Evolutionary conservation across 805 yeast genomes (phyloP), one percentile per base, ranked within the genome.

Genomic region (Spathaspora girioi): DNA sequence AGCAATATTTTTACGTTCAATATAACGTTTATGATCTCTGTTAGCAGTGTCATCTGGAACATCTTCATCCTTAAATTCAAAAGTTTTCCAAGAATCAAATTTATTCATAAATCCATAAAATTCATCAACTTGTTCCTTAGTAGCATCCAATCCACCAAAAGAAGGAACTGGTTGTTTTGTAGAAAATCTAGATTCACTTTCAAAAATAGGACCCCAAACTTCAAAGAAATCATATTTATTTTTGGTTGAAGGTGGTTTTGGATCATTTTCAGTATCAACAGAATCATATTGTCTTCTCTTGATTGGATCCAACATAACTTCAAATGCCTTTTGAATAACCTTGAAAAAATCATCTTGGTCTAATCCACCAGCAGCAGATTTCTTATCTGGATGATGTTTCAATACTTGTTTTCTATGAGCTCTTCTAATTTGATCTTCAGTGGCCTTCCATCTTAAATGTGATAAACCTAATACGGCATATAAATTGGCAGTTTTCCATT

Each of bases 31-130:
- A 83, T 94, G 96, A 72, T 94, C 99, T 82, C 99, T 91, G 85
- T 94, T 94, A 55, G 97, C 88, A 52, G 97, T 89, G 75, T 94
- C 99, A 78, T 94, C 99, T 61, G 99, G 99, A 65, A 92, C 97
- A 68, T 94, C 99, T 79, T 94, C 99, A 69, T 94, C 99, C 71
- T 91, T 82, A 78, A 92, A 94, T 77, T 94, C 99, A 68, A 94
- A 94, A 46, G 96, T 80, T 80, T 97, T 89, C 99, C 99, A 94
- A 18, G 98, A 93, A 71, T 94, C 98, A 60, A 94, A 89, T 69
- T 87, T 86, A 73, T 89, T 89, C 91, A 93, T 93, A 81, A 89
- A 91, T 56, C 81, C 77, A 80, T 94, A 94, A 78, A 94, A 94
- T 47, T 74, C 77, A 65, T 92, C 97, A 54, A 94, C 97, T 54